These are phyloP conservation scores for Cadophora sp. DNA, from an alignment of 2,329 filamentous ascomycete genomes.

Conservation along the genomic window DNA sequence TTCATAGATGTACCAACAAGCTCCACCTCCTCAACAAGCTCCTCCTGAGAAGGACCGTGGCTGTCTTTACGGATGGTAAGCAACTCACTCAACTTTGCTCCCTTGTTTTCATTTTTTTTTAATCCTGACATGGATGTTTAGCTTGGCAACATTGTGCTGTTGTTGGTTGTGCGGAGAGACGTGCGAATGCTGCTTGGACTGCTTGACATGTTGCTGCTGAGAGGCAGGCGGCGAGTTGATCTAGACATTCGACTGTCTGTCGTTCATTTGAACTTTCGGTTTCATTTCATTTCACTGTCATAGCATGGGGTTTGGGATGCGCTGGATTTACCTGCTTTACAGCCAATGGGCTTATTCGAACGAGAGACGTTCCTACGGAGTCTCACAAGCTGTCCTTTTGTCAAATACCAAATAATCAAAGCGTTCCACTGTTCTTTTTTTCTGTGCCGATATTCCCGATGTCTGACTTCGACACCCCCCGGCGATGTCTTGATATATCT, in stretches of 20 bases:
- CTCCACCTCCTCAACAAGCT: slow-evolving; percentile 19
- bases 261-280: background rate
- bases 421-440: background rate
- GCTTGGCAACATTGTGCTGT: slow-evolving; percentile 23
- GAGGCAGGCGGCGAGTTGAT: background rate
- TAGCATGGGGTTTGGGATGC: slow-evolving; percentile 6
- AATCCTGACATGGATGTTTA: background rate
- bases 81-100: background rate
- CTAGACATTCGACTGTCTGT: no score
- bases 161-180: slow-evolving; percentile 25
- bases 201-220: slow-evolving; percentile 19
- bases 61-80: slow-evolving; percentile 19
- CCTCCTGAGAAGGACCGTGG: slow-evolving; percentile 19
- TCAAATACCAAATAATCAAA: slow-evolving; percentile 8
- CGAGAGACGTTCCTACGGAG: background rate
- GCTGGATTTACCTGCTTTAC: background rate
- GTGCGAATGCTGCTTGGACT: slow-evolving; percentile 24
- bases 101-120: background rate
- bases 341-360: background rate
- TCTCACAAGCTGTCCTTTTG: background rate
- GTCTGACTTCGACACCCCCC: background rate
- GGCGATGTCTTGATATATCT: background rate
- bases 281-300: background rate
- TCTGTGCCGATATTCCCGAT: background rate
- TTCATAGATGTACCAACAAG: slow-evolving; percentile 18